Base-by-base conservation (phyloP, 2,329 filamentous ascomycete species). In the Emydomyces testavorans region DNA sequence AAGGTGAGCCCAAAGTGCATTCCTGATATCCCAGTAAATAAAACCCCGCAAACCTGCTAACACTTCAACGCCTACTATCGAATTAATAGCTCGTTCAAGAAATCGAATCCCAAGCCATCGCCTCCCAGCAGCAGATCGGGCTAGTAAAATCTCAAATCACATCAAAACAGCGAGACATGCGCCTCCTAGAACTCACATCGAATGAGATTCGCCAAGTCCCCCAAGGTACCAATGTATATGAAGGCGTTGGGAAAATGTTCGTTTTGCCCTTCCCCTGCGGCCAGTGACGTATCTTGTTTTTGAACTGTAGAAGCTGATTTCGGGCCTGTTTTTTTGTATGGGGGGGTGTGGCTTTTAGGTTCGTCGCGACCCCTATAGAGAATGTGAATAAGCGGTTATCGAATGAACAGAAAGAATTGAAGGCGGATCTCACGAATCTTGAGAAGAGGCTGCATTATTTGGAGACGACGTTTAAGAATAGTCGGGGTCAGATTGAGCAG, bases 231-330 rank as follows among this genome's bases (percentile, higher is more conserved):
- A 82, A 82, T 26, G 79, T 94, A 23, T 98, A 96, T 60, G 90
- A 96, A 68, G 90, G 90, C 4, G 83, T 96, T 8, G 92, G 92
- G 44, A 98, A 96, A 71, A 96, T 98, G 92, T 95, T 67, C 60
- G 81, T 40, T 39, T 23, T 39, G 11, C 2, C 20, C 48, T 21
- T 34, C n/a, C 5, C 8, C 31, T 13, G 31, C 13, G 7, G 31
- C 31, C 2, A 13, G 26, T 28, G n/a, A n/a, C 11, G 26, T 5
- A 28, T 5, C 26, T 28, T 11, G 6, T 13, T 34, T 34, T 34
- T 34, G 7, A 15, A 5, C 18, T 15, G 3, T n/a, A n/a, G 26
- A 39, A 34, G 24, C 38, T 34, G 35, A 23, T 34, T 39, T 11
- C 7, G 8, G 2, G 20, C 23, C n/a, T n/a, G n/a, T n/a, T n/a